These are phyloP conservation scores for Naganishia vaughanmartiniae DNA, from an alignment of 768 basidiomycete genomes.

Conservation along the genomic window DNA sequence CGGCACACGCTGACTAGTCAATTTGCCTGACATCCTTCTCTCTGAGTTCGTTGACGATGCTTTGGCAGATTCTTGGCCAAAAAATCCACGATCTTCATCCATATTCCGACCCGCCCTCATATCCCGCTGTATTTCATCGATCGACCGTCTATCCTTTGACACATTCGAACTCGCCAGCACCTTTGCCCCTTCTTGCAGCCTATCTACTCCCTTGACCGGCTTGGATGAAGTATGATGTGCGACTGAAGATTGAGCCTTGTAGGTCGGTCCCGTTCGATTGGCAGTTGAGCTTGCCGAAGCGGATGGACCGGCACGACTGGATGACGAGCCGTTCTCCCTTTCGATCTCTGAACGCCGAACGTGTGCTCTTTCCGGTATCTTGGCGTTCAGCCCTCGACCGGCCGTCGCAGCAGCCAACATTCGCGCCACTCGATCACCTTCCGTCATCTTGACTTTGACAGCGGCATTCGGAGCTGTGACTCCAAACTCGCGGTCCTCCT, in stretches of 20 bases:
- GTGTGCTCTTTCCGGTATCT: constrained; percentile 3
- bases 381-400: constrained; percentile 20
- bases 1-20: neutral
- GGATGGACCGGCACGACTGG: neutral
- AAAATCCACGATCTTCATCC: constrained; percentile 13
- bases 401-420: constrained; percentile 19
- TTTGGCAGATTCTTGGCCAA: neutral
- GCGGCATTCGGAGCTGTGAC: constrained; percentile 12
- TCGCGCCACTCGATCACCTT: constrained; percentile 18
- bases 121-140: constrained; percentile 15
- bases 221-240: constrained; percentile 12
- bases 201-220: constrained; percentile 7
- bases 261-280: constrained; percentile 21
- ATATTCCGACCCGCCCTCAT: neutral
- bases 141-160: constrained; percentile 17
- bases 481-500: constrained; percentile 27
- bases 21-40: neutral
- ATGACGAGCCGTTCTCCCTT: neutral
- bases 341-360: neutral
- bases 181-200: constrained; percentile 2
- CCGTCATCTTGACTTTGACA: constrained; percentile 1
- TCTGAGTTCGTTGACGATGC: neutral
- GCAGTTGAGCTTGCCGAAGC: neutral
- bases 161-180: neutral
- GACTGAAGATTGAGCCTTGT: constrained; percentile 13